Conservation (phyloP, 495 filamentous ascomycete species). For the Lasiosphaeria miniovina region DNA sequence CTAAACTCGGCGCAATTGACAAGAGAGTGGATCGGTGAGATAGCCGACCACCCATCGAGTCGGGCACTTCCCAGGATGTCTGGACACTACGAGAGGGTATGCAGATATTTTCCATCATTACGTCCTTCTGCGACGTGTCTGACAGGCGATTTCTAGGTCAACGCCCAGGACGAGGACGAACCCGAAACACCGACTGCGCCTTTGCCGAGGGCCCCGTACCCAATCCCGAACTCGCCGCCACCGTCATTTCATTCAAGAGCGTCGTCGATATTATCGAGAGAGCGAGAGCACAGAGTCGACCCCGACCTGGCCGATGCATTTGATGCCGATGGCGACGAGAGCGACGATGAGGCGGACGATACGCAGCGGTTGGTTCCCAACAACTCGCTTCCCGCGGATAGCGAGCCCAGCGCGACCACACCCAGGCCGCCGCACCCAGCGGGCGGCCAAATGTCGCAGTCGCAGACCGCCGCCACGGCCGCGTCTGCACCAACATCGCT, state of each 20-base stretch:
- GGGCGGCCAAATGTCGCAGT: constrained; percentile 21
- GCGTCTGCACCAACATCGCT: constrained; percentile 17
- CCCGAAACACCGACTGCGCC: constrained; percentile 35
- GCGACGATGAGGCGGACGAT: constrained; percentile 75
- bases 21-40: background rate
- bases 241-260: constrained; percentile 89
- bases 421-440: constrained; percentile 14
- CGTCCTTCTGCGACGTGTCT: background rate
- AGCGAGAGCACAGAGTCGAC: constrained; percentile 50
- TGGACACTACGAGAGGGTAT: constrained; percentile 83
- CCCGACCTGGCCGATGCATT: constrained; percentile 87
- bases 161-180: constrained; percentile 47
- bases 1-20: constrained; percentile 2
- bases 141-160: constrained; percentile 33
- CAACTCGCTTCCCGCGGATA: constrained; percentile 44
- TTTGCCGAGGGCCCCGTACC: constrained; percentile 33
- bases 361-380: constrained; percentile 80
- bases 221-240: constrained; percentile 79
- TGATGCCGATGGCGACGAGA: constrained; percentile 69
- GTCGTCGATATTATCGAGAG: constrained; percentile 63
- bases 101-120: constrained; percentile 24
- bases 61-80: constrained; percentile 58
- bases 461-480: constrained; percentile 12
- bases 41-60: constrained; percentile 1
- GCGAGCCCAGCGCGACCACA: constrained; percentile 13